phyloP scores from a whole-genome alignment of 192 early-diverging fungal species.

The Coemansia sp. region DNA sequence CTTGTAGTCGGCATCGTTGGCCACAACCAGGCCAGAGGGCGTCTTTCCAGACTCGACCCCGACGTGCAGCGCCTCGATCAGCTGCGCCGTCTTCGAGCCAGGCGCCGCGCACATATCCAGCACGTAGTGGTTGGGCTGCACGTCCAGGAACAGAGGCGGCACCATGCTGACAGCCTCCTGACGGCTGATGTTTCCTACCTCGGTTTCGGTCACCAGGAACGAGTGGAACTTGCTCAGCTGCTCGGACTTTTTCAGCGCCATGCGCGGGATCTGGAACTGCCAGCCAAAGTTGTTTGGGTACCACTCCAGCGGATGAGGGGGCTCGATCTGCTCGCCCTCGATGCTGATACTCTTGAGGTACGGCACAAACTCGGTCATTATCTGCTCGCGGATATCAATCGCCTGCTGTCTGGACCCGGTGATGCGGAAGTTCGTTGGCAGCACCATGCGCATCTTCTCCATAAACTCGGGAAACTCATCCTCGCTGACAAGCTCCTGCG shows the following conservation, averaged over 20 bases:
- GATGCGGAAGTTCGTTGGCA: conserved; percentile 94
- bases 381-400: conserved; percentile 54
- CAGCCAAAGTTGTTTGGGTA: conserved; percentile 90
- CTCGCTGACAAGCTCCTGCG: conserved; percentile 65
- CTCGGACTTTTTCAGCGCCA: conserved; percentile 73
- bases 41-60: conserved; percentile 58
- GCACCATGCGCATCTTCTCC: conserved; percentile 64
- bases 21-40: conserved; percentile 85
- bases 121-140: conserved; percentile 83
- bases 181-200: conserved; percentile 93
- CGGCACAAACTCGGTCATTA: conserved; percentile 63
- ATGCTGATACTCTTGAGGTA: conserved; percentile 56
- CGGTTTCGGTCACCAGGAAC: conserved; percentile 97
- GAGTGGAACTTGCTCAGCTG: conserved; percentile 84
- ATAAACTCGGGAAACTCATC: conserved; percentile 83
- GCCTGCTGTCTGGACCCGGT: conserved; percentile 76
- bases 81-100: conserved; percentile 96
- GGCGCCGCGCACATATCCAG: conserved; percentile 98
- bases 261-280: conserved; percentile 79
- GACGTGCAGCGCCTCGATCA: conserved; percentile 76
- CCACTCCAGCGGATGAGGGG: conserved; percentile 82
- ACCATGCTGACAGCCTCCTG: conserved; percentile 99
- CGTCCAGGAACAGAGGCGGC: conserved; percentile 90
- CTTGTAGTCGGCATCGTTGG: conserved; percentile 94
- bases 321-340: conserved; percentile 74